Evolutionary conservation across 495 filamentous ascomycete species (phyloP), one percentile per base, ranked within the genome.

Genomic region (Daldinia caldariorum): DNA sequence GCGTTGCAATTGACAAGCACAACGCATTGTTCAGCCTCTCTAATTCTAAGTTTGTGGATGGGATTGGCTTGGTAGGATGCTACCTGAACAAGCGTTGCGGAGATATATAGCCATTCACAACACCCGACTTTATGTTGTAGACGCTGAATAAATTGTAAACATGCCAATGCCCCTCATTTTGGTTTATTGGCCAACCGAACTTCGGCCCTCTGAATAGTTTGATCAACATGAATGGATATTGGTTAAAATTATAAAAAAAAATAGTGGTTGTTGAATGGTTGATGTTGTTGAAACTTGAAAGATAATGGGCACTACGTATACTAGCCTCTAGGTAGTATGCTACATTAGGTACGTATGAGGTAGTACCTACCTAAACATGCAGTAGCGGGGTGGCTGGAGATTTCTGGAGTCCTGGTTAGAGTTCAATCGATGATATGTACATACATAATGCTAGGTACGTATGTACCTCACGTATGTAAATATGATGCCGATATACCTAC

Each of bases 221-320:
- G 34, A 64, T 63, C 60, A 72, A 72, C 56, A 71, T 60, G 64
- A 68, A 67, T 61, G 69, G 66, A 73, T 67, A 77, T 74, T 75
- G 72, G 65, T 45, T 59, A 71, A 47, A 22, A 66, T 66, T 62
- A 18, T 22, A 56, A 31, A 56, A 32, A 56, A 31, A 56, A 32
- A 32, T 31, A 34, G 35, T 12, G 34, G 43, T 57, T 26, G 35
- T 35, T 18, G 53, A 58, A 3, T 26, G 31, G 35, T 50, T 26
- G 22, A 18, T 39, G 41, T 37, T 59, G 50, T 43, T 39, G 43
- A 26, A 26, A 26, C 26, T 34, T 54, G 38, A 16, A 51, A 57
- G 49, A 8, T 6, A 6, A 58, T 45, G 16, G 35, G 20, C 18
- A 16, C 29, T 49, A 51, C 55, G 32, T 56, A 51, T 45, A 43